Conservation (phyloP, 1,284 basidiomycete genomes). For the Leccinum griseonigrum region DNA sequence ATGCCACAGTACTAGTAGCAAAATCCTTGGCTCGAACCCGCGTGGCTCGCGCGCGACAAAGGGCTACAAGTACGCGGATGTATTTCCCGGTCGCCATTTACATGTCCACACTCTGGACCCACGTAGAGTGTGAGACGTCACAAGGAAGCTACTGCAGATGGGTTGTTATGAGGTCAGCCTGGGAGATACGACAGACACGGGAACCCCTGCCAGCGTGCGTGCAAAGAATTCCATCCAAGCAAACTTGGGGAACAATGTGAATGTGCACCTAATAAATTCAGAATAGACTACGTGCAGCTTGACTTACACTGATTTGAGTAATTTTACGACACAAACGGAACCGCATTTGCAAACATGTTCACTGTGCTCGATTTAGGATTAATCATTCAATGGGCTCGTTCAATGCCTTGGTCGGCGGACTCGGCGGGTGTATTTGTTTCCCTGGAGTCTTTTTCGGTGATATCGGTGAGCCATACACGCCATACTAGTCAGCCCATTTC, state of each 20-base stretch:
- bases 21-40: slow-evolving; percentile 73
- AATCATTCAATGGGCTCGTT: slow-evolving; percentile 45
- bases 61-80: slow-evolving; percentile 85
- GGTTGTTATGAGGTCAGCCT: slow-evolving; percentile 93
- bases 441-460: slow-evolving; percentile 57
- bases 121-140: slow-evolving; percentile 65
- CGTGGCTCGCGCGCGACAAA: slow-evolving; percentile 55
- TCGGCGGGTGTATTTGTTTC: slow-evolving; percentile 94
- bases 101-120: slow-evolving; percentile 85
- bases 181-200: slow-evolving; percentile 90
- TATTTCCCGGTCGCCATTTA: slow-evolving; percentile 73
- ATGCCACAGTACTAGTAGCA: slow-evolving; percentile 48
- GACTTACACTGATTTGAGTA: slow-evolving; percentile 32
- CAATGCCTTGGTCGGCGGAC: slow-evolving; percentile 78
- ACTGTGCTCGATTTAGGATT: slow-evolving; percentile 64
- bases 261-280: slow-evolving; percentile 18
- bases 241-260: slow-evolving; percentile 73
- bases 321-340: slow-evolving; percentile 93
- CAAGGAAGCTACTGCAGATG: slow-evolving; percentile 77
- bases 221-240: slow-evolving; percentile 57
- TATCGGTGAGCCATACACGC: slow-evolving; percentile 18
- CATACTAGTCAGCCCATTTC: slow-evolving; percentile 10
- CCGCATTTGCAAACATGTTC: slow-evolving; percentile 74
- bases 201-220: slow-evolving; percentile 68
- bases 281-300: not conserved